Percentiles rank a stretch among this genome's conserved stretches.
Conservation (phyloP, 2,329 filamentous ascomycete species). For the Cladosporium sp. region DNA sequence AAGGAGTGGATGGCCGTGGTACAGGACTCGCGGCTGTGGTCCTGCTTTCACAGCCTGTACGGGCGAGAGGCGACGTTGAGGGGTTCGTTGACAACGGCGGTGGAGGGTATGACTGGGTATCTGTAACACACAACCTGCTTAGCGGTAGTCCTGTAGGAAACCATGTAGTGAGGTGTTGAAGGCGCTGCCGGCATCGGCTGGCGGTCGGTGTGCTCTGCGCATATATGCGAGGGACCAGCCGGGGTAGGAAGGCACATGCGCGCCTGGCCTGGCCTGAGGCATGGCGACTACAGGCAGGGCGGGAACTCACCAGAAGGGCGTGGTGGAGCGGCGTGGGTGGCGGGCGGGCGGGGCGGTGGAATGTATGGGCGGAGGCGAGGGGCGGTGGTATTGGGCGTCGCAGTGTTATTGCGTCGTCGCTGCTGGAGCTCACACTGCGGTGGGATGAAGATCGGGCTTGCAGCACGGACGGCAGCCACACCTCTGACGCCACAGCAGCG, state of each 20-base stretch:
- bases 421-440: conserved; percentile 5
- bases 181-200: background rate
- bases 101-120: background rate
- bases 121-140: background rate
- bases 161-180: background rate
- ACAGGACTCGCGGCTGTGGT: conserved; percentile 9
- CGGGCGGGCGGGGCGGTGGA: background rate
- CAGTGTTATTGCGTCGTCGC: conserved; percentile 11
- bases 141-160: background rate
- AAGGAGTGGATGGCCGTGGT: conserved; percentile 13
- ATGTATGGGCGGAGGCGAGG: background rate
- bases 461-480: background rate
- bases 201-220: conserved; percentile 8
- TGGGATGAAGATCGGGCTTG: conserved; percentile 9
- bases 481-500: conserved; percentile 6
- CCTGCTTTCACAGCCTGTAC: conserved; percentile 12
- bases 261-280: background rate
- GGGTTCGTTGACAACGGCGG: background rate
- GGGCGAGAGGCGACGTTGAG: conserved; percentile 8
- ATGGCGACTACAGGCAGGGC: background rate
- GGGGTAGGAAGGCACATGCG: conserved; percentile 11
- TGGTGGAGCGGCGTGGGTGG: background rate
- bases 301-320: conserved; percentile 2
- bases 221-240: conserved; percentile 5
- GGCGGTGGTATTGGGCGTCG: conserved; percentile 1